Base-by-base conservation (phyloP, 345 rosid genomes). In the Aegle marmelos region DNA sequence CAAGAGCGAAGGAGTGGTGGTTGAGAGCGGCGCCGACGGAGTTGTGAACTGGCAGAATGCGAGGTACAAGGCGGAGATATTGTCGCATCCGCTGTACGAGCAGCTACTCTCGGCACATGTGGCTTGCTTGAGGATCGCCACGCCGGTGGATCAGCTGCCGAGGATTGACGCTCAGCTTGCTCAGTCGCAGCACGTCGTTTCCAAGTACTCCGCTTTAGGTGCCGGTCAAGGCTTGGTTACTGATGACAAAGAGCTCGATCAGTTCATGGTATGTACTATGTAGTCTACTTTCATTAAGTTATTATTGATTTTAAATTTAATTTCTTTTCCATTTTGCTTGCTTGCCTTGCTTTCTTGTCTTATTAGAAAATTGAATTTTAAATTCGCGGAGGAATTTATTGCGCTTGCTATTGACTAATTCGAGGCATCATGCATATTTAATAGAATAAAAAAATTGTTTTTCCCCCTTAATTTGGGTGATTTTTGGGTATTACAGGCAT, bases 141-240 rank as follows among this genome's bases (percentile, higher is more conserved):
- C 99, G 67, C 99, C 99, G 56, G 98, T 95, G 9, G 98, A 95
- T 83, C 99, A 93, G 83, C 67, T 94, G 72, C 98, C 98, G 27
- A 90, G 98, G 84, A 97, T 97, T 50, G 99, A 97, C 63, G 94
- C 98, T 3, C 99, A 97, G 87, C 87, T 97, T 28, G 97, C 95
- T 31, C 97, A 97, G 92, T 94, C 99, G 37, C 99, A 93, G 84
- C 86, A 94, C 39, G 98, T 97, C 31, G 98, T 93, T 28, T 82
- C 90, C 9, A 97, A 97, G 85, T 97, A 94, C 92, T 91, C 99
- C 7, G 83, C 89, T 28, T 78, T 90, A 61, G 93, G 91, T 31
- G 87, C 78, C 37, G 78, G 73, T 60, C 97, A 89, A 50, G 94
- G 87, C 68, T 65, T 88, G 82, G 93, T 83, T 80, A 84, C 75